These are phyloP conservation scores for Cryptosporidium xiaoi DNA, from an alignment of 169 alveolate genomes.

Conservation along the genomic window DNA sequence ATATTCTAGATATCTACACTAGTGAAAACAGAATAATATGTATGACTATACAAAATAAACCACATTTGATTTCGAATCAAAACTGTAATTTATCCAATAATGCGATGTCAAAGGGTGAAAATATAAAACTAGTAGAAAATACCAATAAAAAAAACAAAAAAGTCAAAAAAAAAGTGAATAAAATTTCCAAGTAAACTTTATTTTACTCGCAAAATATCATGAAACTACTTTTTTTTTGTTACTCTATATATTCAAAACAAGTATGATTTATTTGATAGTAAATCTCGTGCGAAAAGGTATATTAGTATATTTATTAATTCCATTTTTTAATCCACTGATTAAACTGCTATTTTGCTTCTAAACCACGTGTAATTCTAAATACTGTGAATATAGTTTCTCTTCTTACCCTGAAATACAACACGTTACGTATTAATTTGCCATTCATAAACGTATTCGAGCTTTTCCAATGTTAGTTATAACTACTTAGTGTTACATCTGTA, in stretches of 20 bases:
- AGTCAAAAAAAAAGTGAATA: not conserved
- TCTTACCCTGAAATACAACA: no score
- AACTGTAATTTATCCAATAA: not conserved
- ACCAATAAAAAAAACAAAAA: not conserved
- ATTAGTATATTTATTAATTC: not conserved
- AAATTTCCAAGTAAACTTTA: not conserved
- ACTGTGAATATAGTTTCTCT: no score
- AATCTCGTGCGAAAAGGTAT: not conserved
- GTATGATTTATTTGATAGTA: no score
- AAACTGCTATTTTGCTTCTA: no score
- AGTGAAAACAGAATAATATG: constrained; percentile 50
- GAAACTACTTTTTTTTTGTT: no score
- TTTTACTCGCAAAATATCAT: no score
- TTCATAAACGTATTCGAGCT: not conserved
- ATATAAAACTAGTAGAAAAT: not conserved
- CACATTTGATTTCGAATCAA: not conserved
- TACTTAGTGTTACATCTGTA: no score
- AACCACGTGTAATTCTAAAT: no score
- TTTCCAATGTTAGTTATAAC: no score
- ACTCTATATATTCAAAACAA: no score
- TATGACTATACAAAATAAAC: not conserved
- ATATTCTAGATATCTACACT: constrained; percentile 3
- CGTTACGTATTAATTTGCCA: not conserved
- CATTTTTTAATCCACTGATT: not conserved
- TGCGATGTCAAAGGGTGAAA: not conserved